A percentile compares a stretch with the other conserved stretches of the same genome.
These are phyloP conservation scores for Syzygium jambos DNA, from an alignment of 345 rosid species.

Conservation along the genomic window DNA sequence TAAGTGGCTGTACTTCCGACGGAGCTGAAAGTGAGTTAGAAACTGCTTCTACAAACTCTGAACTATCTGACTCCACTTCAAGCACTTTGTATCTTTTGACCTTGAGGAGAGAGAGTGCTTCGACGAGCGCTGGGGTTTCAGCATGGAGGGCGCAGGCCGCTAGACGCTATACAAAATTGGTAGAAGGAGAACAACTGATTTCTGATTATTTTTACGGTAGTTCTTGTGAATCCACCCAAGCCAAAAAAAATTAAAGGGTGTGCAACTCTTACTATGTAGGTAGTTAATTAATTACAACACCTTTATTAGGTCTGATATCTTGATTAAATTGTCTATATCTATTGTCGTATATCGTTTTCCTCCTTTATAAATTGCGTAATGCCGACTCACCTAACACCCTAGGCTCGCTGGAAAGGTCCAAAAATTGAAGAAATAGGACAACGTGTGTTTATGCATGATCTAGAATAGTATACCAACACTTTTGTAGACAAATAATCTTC, in stretches of 20 bases:
- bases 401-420: too few species aligned
- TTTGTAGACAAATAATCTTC: neutral
- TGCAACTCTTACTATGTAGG: neutral
- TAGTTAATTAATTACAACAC: neutral
- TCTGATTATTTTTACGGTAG: neutral
- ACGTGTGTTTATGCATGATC: neutral
- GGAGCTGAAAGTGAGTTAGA: too few species aligned
- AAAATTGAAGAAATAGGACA: neutral
- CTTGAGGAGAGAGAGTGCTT: too few species aligned
- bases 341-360: too few species aligned
- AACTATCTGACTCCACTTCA: too few species aligned
- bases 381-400: neutral
- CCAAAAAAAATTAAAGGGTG: neutral
- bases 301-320: neutral
- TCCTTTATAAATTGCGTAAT: neutral
- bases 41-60: too few species aligned
- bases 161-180: neutral
- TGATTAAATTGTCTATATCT: too few species aligned
- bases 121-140: too few species aligned
- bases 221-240: neutral
- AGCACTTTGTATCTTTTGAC: too few species aligned
- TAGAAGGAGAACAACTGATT: neutral
- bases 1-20: too few species aligned
- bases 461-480: neutral
- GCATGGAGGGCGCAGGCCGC: too few species aligned